These are phyloP conservation scores for Lecanicillium sp. DNA, from an alignment of 2,329 filamentous ascomycete genomes.

Conservation along the genomic window DNA sequence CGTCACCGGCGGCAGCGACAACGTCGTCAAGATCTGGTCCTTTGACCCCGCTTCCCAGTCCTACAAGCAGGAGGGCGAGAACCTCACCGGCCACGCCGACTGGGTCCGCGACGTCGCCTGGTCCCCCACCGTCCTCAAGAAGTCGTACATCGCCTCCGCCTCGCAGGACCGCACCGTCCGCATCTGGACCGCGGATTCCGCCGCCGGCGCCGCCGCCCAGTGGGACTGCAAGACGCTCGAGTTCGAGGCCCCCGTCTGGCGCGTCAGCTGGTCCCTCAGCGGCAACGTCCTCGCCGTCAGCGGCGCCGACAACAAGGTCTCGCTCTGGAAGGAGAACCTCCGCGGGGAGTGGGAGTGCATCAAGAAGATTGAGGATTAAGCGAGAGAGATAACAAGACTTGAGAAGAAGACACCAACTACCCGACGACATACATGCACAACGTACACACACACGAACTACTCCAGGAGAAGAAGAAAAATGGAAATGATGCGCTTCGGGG, in stretches of 20 bases:
- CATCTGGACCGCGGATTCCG: constrained; percentile 79
- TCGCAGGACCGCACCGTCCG: constrained; percentile 95
- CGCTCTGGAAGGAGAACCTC: constrained; percentile 96
- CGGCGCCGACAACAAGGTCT: constrained; percentile 93
- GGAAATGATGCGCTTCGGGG: background rate
- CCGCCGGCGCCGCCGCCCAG: constrained; percentile 54
- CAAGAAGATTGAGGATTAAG: constrained; percentile 87
- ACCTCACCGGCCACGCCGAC: constrained; percentile 78
- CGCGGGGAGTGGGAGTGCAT: constrained; percentile 96
- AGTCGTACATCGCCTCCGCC: constrained; percentile 93
- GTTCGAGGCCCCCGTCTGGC: constrained; percentile 88
- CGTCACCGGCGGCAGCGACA: constrained; percentile 92
- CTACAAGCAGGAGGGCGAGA: constrained; percentile 56
- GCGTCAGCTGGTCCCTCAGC: constrained; percentile 95
- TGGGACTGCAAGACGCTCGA: constrained; percentile 83
- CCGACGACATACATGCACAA: background rate
- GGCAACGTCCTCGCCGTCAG: constrained; percentile 94
- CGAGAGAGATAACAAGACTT: background rate
- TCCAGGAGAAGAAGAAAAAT: too few relatives aligned
- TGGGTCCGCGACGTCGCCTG: constrained; percentile 98
- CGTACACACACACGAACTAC: background rate
- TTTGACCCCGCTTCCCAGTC: constrained; percentile 59
- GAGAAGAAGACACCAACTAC: background rate
- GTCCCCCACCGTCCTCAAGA: constrained; percentile 90
- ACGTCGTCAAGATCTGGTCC: constrained; percentile 87